A percentile compares a stretch with the other conserved stretches of the same genome.
Evolutionary conservation across 441 rosid genomes (phyloP).

Genomic region (Oxalis stricta): DNA sequence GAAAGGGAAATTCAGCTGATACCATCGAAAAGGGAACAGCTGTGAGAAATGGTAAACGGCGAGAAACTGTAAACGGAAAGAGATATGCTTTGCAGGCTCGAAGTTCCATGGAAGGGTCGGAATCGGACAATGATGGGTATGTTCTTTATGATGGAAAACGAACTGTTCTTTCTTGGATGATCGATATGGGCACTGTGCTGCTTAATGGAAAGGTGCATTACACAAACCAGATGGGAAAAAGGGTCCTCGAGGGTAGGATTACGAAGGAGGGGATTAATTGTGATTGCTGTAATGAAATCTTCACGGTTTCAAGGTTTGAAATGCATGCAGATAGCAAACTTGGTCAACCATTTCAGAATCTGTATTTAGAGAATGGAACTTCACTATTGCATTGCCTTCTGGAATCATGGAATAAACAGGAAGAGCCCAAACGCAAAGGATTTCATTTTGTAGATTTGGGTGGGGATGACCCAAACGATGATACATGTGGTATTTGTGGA

Average conservation of each 20-base stretch:
- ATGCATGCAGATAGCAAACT: conserved; percentile 49
- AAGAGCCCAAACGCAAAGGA: conserved; percentile 33
- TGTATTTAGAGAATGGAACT: conserved; percentile 51
- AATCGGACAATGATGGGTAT: conserved; percentile 39
- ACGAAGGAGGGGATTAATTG: conserved; percentile 64
- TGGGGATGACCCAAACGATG: conserved; percentile 83
- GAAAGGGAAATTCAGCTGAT: conserved; percentile 12
- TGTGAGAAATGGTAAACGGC: conserved; percentile 33
- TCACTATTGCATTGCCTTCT: conserved; percentile 62
- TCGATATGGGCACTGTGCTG: conserved; percentile 50
- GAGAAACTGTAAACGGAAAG: conserved; percentile 39
- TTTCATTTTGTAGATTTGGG: conserved; percentile 50
- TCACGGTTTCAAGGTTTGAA: conserved; percentile 44
- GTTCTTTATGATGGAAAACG: conserved; percentile 63
- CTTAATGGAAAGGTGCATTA: conserved; percentile 50
- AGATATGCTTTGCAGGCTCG: conserved; percentile 55
- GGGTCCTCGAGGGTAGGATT: conserved; percentile 30
- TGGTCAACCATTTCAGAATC: conserved; percentile 39
- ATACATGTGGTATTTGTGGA: conserved; percentile 94
- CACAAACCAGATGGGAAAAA: conserved; percentile 22
- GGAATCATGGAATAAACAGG: conserved; percentile 66
- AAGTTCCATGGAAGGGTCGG: conserved; percentile 33
- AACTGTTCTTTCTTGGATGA: conserved; percentile 77
- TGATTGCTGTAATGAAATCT: conserved; percentile 53
- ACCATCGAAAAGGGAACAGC: conserved; percentile 10